Evolutionary conservation across 495 filamentous ascomycete species (phyloP).

Genomic region (Sabuloglossum arenarium): DNA sequence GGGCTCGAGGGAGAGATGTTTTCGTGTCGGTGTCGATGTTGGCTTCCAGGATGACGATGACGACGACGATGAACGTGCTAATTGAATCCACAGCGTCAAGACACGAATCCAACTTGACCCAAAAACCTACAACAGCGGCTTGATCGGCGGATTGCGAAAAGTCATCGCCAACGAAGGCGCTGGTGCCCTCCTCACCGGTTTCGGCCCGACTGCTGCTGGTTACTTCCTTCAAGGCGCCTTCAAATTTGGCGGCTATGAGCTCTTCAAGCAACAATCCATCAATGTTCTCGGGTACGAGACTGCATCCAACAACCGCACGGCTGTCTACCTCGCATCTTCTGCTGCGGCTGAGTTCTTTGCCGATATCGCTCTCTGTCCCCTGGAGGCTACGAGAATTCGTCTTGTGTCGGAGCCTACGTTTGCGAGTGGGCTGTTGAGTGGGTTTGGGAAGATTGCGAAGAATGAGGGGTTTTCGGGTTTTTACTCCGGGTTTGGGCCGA

Average conservation of each 20-base stretch:
- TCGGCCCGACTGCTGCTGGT: constrained; percentile 70
- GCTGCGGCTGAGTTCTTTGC: constrained; percentile 81
- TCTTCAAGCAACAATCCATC: constrained; percentile 89
- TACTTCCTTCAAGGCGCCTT: constrained; percentile 91
- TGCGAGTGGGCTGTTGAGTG: constrained; percentile 58
- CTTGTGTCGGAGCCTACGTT: constrained; percentile 82
- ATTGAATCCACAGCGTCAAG: constrained; percentile 50
- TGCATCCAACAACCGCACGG: constrained; percentile 69
- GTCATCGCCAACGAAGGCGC: constrained; percentile 71
- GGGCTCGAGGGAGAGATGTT: too few species aligned
- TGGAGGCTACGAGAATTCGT: constrained; percentile 88
- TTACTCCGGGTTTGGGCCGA: constrained; percentile 88
- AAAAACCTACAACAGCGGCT: constrained; percentile 68
- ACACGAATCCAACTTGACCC: constrained; percentile 89
- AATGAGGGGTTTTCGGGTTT: constrained; percentile 73
- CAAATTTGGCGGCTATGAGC: constrained; percentile 91
- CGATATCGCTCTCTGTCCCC: constrained; percentile 81
- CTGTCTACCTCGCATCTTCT: constrained; percentile 72
- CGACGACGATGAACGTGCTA: too few species aligned
- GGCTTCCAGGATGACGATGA: not conserved
- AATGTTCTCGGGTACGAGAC: constrained; percentile 60
- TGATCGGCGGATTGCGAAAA: constrained; percentile 72
- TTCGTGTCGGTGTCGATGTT: too few species aligned
- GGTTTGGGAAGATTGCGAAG: constrained; percentile 70
- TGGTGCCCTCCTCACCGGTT: constrained; percentile 71